Conservation (phyloP, 192 early-diverging fungal species). For the Coemansia sp. region DNA sequence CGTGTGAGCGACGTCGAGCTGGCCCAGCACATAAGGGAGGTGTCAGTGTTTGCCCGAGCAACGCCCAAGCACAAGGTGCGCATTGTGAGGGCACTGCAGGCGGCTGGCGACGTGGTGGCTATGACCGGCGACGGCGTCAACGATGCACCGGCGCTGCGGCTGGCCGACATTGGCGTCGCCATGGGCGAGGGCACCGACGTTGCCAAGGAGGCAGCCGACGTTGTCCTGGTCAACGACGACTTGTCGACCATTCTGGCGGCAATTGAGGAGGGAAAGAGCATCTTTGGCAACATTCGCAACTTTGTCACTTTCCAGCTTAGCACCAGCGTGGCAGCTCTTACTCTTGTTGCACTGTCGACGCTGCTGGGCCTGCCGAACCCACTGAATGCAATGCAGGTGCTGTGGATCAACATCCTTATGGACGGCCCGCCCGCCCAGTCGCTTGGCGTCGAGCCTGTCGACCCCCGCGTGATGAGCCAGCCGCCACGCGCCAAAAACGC, state of each 20-base stretch:
- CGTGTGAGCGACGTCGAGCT: slow-evolving; percentile 63
- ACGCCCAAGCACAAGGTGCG: slow-evolving; percentile 88
- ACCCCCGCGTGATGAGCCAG: slow-evolving; percentile 84
- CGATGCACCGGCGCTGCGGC: slow-evolving; percentile 88
- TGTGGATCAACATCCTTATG: slow-evolving; percentile 99
- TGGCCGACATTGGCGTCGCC: slow-evolving; percentile 95
- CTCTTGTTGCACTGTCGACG: slow-evolving; percentile 83
- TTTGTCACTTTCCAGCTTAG: slow-evolving; percentile 95
- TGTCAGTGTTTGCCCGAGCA: slow-evolving; percentile 76
- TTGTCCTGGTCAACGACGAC: slow-evolving; percentile 96
- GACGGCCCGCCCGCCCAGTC: slow-evolving; percentile 98
- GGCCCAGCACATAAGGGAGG: slow-evolving; percentile 58
- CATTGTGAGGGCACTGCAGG: slow-evolving; percentile 86
- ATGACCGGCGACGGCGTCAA: slow-evolving; percentile 98
- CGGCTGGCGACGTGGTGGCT: slow-evolving; percentile 81
- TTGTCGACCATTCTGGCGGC: slow-evolving; percentile 89
- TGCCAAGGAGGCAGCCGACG: slow-evolving; percentile 93
- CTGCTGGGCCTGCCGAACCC: slow-evolving; percentile 85
- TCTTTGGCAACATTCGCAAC: slow-evolving; percentile 97
- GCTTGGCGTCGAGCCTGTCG: slow-evolving; percentile 90
- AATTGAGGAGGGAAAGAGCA: slow-evolving; percentile 97
- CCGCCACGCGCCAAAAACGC: slow-evolving; percentile 78
- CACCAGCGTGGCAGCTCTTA: slow-evolving; percentile 88
- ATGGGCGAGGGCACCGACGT: slow-evolving; percentile 97
- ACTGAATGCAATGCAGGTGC: slow-evolving; percentile 97